A percentile compares a stretch with the other conserved stretches of the same genome.
phyloP scores from a whole-genome alignment of 306 rosid genomes.

The Rubus parviflorus region DNA sequence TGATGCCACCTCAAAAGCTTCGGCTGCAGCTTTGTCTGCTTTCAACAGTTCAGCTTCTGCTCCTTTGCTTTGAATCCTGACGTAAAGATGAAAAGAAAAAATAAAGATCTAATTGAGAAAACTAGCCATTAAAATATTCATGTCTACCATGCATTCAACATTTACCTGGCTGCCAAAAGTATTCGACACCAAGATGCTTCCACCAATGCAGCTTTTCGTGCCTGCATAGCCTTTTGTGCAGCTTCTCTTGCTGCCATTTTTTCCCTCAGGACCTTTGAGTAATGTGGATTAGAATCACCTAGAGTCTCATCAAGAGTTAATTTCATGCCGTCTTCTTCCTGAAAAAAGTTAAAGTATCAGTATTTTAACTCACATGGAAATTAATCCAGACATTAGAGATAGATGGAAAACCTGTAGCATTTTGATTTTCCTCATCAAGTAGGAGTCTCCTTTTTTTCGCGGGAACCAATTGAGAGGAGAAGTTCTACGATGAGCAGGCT shows the following conservation, averaged over 20 bases:
- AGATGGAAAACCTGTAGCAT: conserved; percentile 74
- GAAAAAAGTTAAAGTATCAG: conserved; percentile 18
- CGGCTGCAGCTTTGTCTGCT: conserved; percentile 64
- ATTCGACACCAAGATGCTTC: conserved; percentile 99
- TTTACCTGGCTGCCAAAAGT: conserved; percentile 75
- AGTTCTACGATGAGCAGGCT: conserved; percentile 72
- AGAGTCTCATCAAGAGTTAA: conserved; percentile 88
- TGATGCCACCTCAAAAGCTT: conserved; percentile 85
- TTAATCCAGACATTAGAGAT: conserved; percentile 1
- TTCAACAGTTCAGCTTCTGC: conserved; percentile 61
- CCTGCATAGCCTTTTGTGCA: conserved; percentile 73
- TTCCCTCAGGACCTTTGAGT: conserved; percentile 74
- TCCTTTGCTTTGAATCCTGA: conserved; percentile 77
- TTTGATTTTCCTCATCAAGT: conserved; percentile 79
- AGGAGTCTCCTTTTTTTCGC: conserved; percentile 78
- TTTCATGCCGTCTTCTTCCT: conserved; percentile 85
- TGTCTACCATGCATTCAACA: neutral
- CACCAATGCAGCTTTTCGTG: conserved; percentile 82
- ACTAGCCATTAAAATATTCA: conserved; percentile 8
- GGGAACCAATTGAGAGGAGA: conserved; percentile 95
- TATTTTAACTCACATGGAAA: neutral
- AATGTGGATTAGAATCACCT: conserved; percentile 92
- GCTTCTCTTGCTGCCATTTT: conserved; percentile 95
- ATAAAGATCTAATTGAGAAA: conserved; percentile 10
- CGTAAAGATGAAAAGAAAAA: conserved; percentile 8